Conservation (phyloP, 148 eudicot genomes). For the Camellia sinensis region DNA sequence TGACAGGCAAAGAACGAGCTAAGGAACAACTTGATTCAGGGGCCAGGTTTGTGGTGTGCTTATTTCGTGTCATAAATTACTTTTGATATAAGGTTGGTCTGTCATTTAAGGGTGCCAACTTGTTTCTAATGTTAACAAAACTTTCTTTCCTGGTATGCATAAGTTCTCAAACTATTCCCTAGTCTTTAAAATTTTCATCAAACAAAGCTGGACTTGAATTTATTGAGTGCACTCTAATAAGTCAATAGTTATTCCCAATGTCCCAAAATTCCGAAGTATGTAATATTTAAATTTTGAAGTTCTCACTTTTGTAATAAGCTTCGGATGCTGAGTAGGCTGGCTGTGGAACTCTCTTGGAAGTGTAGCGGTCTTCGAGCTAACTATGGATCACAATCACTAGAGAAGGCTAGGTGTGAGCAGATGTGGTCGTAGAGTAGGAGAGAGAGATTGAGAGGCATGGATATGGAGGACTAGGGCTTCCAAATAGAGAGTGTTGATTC, state of each 20-base stretch:
- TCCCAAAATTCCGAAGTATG: neutral
- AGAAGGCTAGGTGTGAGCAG: too few relatives aligned
- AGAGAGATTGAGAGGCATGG: too few relatives aligned
- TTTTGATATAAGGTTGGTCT: neutral
- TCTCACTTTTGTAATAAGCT: too few relatives aligned
- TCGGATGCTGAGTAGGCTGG: too few relatives aligned
- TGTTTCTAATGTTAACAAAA: constrained; percentile 10
- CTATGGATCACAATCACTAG: too few relatives aligned
- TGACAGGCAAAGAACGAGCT: constrained; percentile 49
- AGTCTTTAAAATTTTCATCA: neutral
- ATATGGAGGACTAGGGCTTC: too few relatives aligned
- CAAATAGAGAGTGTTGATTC: too few relatives aligned
- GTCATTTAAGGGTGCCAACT: neutral
- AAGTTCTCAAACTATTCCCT: neutral
- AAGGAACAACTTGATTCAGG: constrained; percentile 64
- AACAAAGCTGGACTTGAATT: neutral
- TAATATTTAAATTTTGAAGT: too few relatives aligned
- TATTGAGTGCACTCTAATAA: neutral
- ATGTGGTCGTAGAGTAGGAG: too few relatives aligned
- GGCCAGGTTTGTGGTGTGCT: constrained; percentile 59
- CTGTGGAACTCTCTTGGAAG: too few relatives aligned
- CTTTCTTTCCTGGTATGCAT: neutral
- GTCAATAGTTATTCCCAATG: neutral
- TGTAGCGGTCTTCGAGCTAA: too few relatives aligned
- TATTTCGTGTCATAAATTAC: neutral